Percentiles rank a stretch among this genome's conserved stretches.
Evolutionary conservation across 192 early-diverging fungal genomes (phyloP).

Genomic region (Mortierella antarctica): DNA sequence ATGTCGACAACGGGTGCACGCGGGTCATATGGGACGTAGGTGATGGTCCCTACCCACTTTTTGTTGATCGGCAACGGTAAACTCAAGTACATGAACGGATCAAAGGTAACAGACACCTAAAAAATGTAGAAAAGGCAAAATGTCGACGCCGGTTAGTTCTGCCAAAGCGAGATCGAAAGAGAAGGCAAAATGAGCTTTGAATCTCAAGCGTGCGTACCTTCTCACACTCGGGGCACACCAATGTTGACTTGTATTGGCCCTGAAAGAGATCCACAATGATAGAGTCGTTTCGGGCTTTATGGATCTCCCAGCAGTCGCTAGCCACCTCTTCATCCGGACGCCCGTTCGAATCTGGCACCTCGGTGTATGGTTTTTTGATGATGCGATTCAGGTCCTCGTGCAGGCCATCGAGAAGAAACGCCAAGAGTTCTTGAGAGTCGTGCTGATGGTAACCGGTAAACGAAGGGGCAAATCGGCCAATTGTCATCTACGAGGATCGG

Average conservation of each 20-base stretch:
- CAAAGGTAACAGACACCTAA: slow-evolving; percentile 86
- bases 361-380: slow-evolving; percentile 56
- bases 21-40: slow-evolving; percentile 65
- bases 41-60: slow-evolving; percentile 55
- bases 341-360: slow-evolving; percentile 46
- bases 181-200: slow-evolving; percentile 11
- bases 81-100: slow-evolving; percentile 92
- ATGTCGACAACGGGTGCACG: slow-evolving; percentile 55
- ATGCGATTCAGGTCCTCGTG: slow-evolving; percentile 94
- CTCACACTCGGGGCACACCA: slow-evolving; percentile 78
- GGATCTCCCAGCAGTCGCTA: slow-evolving; percentile 66
- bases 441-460: slow-evolving; percentile 94
- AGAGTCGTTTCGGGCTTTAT: slow-evolving; percentile 81
- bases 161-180: background rate
- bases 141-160: background rate
- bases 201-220: slow-evolving; percentile 79
- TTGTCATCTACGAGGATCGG: slow-evolving; percentile 34
- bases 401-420: slow-evolving; percentile 88
- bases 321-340: slow-evolving; percentile 57
- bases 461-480: slow-evolving; percentile 75
- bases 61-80: slow-evolving; percentile 83
- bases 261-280: slow-evolving; percentile 95
- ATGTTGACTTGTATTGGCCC: slow-evolving; percentile 75
- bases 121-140: slow-evolving; percentile 65
- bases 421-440: slow-evolving; percentile 95